Conservation (phyloP, 768 basidiomycete genomes). For the Dioszegia crocea region DNA sequence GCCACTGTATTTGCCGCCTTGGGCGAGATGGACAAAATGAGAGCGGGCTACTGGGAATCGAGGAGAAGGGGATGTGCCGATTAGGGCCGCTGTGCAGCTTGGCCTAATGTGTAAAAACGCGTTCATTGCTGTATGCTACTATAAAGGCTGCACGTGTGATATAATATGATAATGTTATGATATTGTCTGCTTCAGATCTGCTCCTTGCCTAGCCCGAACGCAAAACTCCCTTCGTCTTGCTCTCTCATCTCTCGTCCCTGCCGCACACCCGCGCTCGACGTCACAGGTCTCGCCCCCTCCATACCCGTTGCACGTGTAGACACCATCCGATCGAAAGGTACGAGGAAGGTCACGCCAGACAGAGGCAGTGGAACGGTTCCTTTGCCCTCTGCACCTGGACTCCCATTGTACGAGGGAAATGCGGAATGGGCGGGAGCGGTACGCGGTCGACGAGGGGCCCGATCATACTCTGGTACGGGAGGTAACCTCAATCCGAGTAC, state of each 20-base stretch:
- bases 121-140: too few species aligned
- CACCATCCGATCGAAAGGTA: not conserved
- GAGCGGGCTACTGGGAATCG: conserved; percentile 45
- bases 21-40: conserved; percentile 42
- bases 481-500: conserved; percentile 36
- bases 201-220: not conserved
- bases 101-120: too few species aligned
- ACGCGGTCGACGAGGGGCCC: conserved; percentile 20
- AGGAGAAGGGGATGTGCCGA: conserved; percentile 24
- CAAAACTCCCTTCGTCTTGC: not conserved
- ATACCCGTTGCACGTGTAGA: not conserved
- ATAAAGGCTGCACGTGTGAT: too few species aligned
- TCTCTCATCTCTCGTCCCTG: not conserved
- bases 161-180: too few species aligned
- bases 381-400: not conserved
- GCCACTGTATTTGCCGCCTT: conserved; percentile 25
- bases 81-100: too few species aligned
- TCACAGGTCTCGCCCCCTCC: not conserved
- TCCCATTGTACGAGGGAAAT: conserved; percentile 10
- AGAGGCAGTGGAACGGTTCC: conserved; percentile 1
- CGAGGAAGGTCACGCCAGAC: not conserved
- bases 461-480: conserved; percentile 23
- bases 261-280: not conserved
- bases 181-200: too few species aligned
- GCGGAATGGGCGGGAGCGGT: conserved; percentile 35